Base-by-base conservation (phyloP, 352 stramenopile genomes). In the Phytophthora tentaculata region DNA sequence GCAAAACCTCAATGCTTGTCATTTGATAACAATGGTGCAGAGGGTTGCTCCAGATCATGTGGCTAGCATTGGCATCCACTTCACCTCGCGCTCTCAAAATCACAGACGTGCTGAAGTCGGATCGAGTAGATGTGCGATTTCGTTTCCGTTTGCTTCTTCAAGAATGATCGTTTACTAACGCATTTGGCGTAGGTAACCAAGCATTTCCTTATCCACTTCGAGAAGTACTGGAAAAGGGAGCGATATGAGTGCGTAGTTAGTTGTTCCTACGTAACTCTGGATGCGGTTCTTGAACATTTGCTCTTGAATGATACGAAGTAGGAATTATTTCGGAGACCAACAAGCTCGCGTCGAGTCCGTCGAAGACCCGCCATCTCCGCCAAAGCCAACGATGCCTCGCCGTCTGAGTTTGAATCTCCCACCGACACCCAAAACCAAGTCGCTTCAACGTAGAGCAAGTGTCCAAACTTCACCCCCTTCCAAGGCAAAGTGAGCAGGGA, bases 1-100 rank as follows among this genome's bases (percentile, higher is more conserved):
- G 7, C 19, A 16, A 55, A 37, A 9, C 23, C 8, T 52, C n/a
- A 52, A 16, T 37, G 19, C 9, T 24, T 55, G 16, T 19, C 29
- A 20, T 26, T 67, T 29, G 37, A 37, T 17, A 45, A 14, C 12
- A 61, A 17, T 37, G 16, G 10, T 51, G 23, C 50, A 89, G 80
- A 56, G 83, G 80, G 0, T 72, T 95, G 16, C 90, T 95, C 57
- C 86, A 95, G 69, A 66, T 93, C 47, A 95, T 95, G 86, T 95
- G 86, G 86, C 70, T 95, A n/a, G n/a, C n/a, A n/a, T n/a, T n/a
- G n/a, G n/a, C n/a, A n/a, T 86, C 83, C 10, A 75, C 62, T 44
- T 90, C 81, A 19, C 77, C 72, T 20, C 79, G 74, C 5, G 64
- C 72, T 24, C 64, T 91, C 26, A 84, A 88, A 79, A 92, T 90